Evolutionary conservation across 768 basidiomycete genomes (phyloP).

Genomic region (Pleurotus tuber-regium): DNA sequence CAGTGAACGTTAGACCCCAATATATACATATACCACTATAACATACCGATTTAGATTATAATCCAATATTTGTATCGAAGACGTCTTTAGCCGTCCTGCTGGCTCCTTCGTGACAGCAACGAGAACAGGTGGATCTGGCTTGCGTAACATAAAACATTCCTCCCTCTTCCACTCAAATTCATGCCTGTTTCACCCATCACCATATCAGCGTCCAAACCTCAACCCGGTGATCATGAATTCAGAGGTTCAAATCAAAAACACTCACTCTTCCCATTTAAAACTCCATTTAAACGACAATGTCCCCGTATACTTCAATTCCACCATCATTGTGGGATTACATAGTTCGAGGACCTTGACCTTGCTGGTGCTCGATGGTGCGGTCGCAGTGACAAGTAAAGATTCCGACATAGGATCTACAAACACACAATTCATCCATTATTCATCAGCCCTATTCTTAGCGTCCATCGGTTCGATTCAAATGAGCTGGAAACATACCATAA

Average conservation of each 20-base stretch:
- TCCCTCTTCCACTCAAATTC: conserved; percentile 87
- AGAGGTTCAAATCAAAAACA: conserved; percentile 14
- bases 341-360: conserved; percentile 77
- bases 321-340: conserved; percentile 65
- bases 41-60: conserved; percentile 78
- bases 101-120: conserved; percentile 81
- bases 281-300: conserved; percentile 72
- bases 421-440: too few relatives aligned
- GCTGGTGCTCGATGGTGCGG: conserved; percentile 58
- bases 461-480: too few relatives aligned
- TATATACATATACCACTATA: background rate
- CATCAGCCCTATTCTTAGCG: too few relatives aligned
- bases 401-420: conserved; percentile 77
- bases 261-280: conserved; percentile 84
- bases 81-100: conserved; percentile 59
- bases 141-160: conserved; percentile 78
- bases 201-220: too few relatives aligned
- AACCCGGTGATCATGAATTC: too few relatives aligned
- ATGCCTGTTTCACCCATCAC: conserved; percentile 43
- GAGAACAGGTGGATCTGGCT: conserved; percentile 84
- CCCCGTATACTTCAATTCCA: conserved; percentile 75
- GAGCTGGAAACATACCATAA: conserved; percentile 54
- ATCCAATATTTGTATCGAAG: conserved; percentile 74
- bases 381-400: conserved; percentile 66
- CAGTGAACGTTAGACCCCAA: background rate